Conservation (phyloP, 805 yeast genomes). For the Metschnikowia hibisci region DNA sequence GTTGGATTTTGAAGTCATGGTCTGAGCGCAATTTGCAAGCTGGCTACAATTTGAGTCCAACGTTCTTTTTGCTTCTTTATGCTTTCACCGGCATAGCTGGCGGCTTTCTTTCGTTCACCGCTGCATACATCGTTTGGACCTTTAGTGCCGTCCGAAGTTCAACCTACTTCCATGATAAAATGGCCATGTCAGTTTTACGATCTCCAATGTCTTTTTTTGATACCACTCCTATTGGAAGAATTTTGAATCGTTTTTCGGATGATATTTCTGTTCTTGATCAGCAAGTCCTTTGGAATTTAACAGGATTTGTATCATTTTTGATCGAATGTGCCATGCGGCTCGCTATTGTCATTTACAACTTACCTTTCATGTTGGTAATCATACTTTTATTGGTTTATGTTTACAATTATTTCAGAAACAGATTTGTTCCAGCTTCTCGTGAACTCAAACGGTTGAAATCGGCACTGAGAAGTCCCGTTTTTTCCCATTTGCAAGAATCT, state of each 20-base stretch:
- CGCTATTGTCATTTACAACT: conserved; percentile 27
- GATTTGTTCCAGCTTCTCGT: conserved; percentile 34
- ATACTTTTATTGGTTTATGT: conserved; percentile 24
- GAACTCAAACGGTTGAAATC: conserved; percentile 32
- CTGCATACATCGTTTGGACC: conserved; percentile 30
- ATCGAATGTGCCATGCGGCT: conserved; percentile 27
- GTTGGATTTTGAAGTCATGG: conserved; percentile 33
- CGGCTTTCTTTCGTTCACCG: conserved; percentile 24
- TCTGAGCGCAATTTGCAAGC: conserved; percentile 28
- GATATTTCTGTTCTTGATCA: conserved; percentile 33
- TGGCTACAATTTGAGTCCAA: conserved; percentile 25
- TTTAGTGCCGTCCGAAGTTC: conserved; percentile 31
- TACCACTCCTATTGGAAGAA: conserved; percentile 39
- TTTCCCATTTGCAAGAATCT: conserved; percentile 36
- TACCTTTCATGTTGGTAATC: conserved; percentile 33
- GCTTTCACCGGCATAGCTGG: conserved; percentile 27
- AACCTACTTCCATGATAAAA: conserved; percentile 32
- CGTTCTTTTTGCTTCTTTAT: conserved; percentile 25
- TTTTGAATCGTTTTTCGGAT: conserved; percentile 37
- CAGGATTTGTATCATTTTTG: conserved; percentile 20
- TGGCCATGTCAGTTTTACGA: conserved; percentile 33
- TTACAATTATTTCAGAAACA: conserved; percentile 29
- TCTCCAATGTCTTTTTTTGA: conserved; percentile 42
- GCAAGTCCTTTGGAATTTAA: conserved; percentile 30
- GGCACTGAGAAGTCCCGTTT: conserved; percentile 30